These are phyloP conservation scores for Neurospora sp. DNA, from an alignment of 495 filamentous ascomycete species.

Conservation along the genomic window DNA sequence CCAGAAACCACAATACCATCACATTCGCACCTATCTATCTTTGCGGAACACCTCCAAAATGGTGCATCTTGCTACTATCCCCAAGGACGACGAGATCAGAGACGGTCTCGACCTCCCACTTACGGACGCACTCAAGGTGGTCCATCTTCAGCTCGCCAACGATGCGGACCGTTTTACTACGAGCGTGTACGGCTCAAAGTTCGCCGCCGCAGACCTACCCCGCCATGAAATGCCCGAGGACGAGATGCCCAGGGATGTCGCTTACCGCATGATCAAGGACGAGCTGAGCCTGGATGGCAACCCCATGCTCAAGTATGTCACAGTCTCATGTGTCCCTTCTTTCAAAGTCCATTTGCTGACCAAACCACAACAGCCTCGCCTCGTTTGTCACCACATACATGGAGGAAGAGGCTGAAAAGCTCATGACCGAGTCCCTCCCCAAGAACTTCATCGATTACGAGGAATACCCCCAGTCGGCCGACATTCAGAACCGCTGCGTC, in stretches of 20 bases:
- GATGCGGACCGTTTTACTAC: conserved; percentile 55
- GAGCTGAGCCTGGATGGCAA: conserved; percentile 86
- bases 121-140: conserved; percentile 37
- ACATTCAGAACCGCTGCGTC: conserved; percentile 87
- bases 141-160: conserved; percentile 34
- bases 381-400: conserved; percentile 84
- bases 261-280: conserved; percentile 92
- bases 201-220: conserved; percentile 68
- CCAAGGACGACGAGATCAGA: conserved; percentile 38
- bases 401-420: conserved; percentile 84
- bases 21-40: not conserved
- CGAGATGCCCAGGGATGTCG: conserved; percentile 83
- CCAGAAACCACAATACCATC: not conserved
- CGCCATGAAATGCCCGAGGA: conserved; percentile 79
- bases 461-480: conserved; percentile 79
- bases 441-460: conserved; percentile 96
- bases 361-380: conserved; percentile 44
- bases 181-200: conserved; percentile 77
- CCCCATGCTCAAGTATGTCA: conserved; percentile 67
- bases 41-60: conserved; percentile 33
- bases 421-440: conserved; percentile 78
- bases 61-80: conserved; percentile 56
- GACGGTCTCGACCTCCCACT: conserved; percentile 13
- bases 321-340: not conserved
- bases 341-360: not conserved